phyloP scores from a whole-genome alignment of 257 asterid species.

The Cruciata laevipes region DNA sequence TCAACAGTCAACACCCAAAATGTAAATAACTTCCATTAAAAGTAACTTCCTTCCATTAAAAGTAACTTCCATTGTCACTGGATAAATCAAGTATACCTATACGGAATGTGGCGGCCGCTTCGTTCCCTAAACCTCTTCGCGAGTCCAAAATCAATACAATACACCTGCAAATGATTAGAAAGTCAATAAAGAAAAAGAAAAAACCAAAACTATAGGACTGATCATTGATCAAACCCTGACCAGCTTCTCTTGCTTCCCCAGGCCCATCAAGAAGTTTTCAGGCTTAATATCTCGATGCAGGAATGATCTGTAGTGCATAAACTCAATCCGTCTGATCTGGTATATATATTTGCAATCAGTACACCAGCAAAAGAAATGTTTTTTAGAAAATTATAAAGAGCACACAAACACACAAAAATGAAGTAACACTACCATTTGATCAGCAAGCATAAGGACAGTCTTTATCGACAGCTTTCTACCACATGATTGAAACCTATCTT shows the following conservation, averaged over 20 bases:
- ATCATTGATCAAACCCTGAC: constrained; percentile 25
- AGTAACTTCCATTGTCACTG: background rate
- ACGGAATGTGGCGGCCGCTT: constrained; percentile 73
- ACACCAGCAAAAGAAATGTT: background rate
- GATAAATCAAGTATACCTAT: constrained; percentile 40
- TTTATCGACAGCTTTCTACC: constrained; percentile 74
- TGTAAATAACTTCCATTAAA: no score
- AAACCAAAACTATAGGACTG: constrained; percentile 7
- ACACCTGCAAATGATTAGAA: constrained; percentile 41
- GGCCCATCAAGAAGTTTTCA: constrained; percentile 80
- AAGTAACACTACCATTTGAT: constrained; percentile 95
- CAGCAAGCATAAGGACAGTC: constrained; percentile 93
- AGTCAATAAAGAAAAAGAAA: constrained; percentile 14
- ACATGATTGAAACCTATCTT: constrained; percentile 77
- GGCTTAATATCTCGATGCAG: constrained; percentile 88
- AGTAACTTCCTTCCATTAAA: background rate
- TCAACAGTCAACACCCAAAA: background rate
- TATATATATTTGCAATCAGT: constrained; percentile 11
- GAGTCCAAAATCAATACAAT: constrained; percentile 76
- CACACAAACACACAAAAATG: no score
- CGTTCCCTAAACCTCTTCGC: constrained; percentile 85
- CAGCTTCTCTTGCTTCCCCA: constrained; percentile 84
- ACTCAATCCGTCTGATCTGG: constrained; percentile 77
- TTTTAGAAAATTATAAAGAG: background rate
- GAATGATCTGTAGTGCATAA: constrained; percentile 59